Conservation (phyloP, 805 yeast genomes). For the Candida endomychidarum region DNA sequence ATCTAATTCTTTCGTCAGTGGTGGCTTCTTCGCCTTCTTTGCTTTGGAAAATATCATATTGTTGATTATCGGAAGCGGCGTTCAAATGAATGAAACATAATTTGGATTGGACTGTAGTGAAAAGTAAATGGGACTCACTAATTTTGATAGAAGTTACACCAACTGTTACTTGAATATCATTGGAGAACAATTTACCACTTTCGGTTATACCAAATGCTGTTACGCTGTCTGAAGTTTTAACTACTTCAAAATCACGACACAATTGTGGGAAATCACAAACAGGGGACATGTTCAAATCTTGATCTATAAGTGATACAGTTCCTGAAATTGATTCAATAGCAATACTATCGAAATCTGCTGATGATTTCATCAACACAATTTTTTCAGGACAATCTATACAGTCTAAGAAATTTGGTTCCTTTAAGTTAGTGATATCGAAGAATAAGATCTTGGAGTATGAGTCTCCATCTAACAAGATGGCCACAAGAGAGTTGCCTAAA, state of each 20-base stretch:
- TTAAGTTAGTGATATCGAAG: conserved; percentile 44
- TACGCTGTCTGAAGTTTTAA: conserved; percentile 20
- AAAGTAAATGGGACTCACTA: conserved; percentile 69
- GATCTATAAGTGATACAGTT: conserved; percentile 43
- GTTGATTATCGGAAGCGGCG: conserved; percentile 31
- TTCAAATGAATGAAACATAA: conserved; percentile 77
- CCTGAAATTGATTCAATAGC: conserved; percentile 68
- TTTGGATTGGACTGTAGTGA: conserved; percentile 86
- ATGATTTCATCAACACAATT: conserved; percentile 55
- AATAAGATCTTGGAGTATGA: conserved; percentile 51
- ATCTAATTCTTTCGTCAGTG: conserved; percentile 84
- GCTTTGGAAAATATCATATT: conserved; percentile 33
- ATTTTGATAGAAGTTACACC: conserved; percentile 81
- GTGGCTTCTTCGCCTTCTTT: conserved; percentile 19
- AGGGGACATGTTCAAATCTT: conserved; percentile 28
- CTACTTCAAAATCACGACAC: conserved; percentile 58
- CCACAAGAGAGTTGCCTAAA: conserved; percentile 50
- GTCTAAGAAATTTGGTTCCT: conserved; percentile 41
- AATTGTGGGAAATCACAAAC: conserved; percentile 64
- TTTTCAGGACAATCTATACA: conserved; percentile 48
- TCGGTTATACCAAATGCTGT: conserved; percentile 71
- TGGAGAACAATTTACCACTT: conserved; percentile 72
- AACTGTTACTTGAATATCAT: conserved; percentile 55
- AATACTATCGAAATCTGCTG: conserved; percentile 50
- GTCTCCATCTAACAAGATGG: conserved; percentile 58